A percentile compares a stretch with the other conserved stretches of the same genome.
Evolutionary conservation across 2,329 filamentous ascomycete species (phyloP).

Genomic region (Aureobasidium sp.): DNA sequence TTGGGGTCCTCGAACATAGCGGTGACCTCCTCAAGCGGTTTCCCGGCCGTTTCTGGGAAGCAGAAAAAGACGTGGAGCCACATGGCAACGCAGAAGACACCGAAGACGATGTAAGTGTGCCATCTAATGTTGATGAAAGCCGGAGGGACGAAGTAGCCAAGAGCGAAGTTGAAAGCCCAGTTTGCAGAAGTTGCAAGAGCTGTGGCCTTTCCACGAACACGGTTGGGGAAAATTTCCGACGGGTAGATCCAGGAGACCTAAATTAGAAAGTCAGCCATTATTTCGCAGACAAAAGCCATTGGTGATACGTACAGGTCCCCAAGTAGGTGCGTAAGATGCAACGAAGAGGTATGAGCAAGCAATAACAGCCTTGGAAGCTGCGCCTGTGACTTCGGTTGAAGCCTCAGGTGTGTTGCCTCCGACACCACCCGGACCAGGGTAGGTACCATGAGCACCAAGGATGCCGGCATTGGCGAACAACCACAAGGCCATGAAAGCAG

Average conservation of each 20-base stretch:
- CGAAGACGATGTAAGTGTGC: slow-evolving; percentile 69
- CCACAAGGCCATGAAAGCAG: slow-evolving; percentile 56
- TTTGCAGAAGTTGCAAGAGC: slow-evolving; percentile 55
- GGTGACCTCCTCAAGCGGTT: slow-evolving; percentile 70
- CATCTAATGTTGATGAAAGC: slow-evolving; percentile 50
- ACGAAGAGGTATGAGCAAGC: slow-evolving; percentile 69
- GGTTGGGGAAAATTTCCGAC: slow-evolving; percentile 56
- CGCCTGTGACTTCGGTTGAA: slow-evolving; percentile 34
- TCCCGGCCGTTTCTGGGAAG: slow-evolving; percentile 64
- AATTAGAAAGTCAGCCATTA: not conserved
- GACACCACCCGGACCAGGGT: slow-evolving; percentile 31
- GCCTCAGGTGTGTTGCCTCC: slow-evolving; percentile 35
- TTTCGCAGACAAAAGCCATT: no score
- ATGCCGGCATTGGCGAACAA: slow-evolving; percentile 57
- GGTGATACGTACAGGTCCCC: slow-evolving; percentile 41
- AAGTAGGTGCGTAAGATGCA: slow-evolving; percentile 59
- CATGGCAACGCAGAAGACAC: slow-evolving; percentile 61
- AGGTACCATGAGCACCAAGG: slow-evolving; percentile 52
- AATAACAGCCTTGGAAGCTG: slow-evolving; percentile 47
- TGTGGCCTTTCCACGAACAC: slow-evolving; percentile 57
- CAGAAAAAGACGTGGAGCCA: slow-evolving; percentile 62
- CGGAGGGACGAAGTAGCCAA: slow-evolving; percentile 49
- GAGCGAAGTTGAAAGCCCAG: slow-evolving; percentile 52
- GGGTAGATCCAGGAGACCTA: slow-evolving; percentile 43
- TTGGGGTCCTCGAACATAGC: slow-evolving; percentile 53